Evolutionary conservation across 2,329 filamentous ascomycete species (phyloP).

Genomic region (Alternaria conjuncta): DNA sequence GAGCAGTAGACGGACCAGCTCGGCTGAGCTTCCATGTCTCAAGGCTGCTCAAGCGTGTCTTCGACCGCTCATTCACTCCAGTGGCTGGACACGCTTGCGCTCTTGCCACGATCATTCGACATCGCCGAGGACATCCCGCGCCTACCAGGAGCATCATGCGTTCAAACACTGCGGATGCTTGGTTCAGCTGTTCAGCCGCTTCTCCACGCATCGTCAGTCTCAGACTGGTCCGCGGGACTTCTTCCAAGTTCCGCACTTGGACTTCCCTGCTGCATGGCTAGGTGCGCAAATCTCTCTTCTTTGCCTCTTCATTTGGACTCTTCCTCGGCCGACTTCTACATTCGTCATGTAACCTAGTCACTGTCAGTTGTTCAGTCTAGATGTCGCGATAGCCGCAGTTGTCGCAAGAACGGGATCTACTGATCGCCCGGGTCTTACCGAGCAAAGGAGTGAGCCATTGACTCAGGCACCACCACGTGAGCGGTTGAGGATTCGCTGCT

Average conservation of each 20-base stretch:
- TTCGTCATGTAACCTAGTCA: not conserved
- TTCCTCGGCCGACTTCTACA: not conserved
- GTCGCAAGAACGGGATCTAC: constrained; percentile 7
- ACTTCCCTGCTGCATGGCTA: not conserved
- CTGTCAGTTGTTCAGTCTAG: not conserved
- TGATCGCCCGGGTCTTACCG: constrained; percentile 4
- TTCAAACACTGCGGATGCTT: not conserved
- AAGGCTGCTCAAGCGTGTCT: not conserved
- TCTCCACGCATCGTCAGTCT: constrained; percentile 2
- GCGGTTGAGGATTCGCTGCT: not conserved
- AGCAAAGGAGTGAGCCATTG: not conserved
- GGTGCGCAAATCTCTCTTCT: not conserved
- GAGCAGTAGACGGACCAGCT: not conserved
- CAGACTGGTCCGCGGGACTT: not conserved
- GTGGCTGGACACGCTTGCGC: not conserved
- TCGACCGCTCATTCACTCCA: not conserved
- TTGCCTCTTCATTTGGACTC: not conserved
- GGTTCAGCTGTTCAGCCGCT: constrained; percentile 1
- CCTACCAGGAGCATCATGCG: not conserved
- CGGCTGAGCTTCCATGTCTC: not conserved
- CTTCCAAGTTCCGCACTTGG: not conserved
- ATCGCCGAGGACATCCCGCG: not conserved
- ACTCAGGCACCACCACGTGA: not conserved
- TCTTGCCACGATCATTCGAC: not conserved
- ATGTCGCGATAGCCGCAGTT: not conserved